Conservation (phyloP, 768 basidiomycete species). For the Psilocybe azurescens region DNA sequence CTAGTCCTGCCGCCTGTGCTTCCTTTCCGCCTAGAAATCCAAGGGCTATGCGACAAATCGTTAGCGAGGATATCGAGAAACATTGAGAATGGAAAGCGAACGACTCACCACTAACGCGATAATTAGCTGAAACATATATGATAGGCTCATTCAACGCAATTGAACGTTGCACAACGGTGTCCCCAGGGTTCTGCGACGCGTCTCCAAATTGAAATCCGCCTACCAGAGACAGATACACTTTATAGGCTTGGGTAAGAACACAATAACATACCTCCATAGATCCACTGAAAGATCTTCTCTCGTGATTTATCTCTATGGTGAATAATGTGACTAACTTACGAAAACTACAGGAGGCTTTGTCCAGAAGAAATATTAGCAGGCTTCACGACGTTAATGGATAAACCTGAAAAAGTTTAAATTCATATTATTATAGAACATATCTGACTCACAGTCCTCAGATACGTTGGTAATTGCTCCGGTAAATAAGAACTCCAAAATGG, state of each 20-base stretch:
- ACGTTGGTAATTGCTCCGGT: not conserved
- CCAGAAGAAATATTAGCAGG: conserved; percentile 29
- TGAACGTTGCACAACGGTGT: conserved; percentile 35
- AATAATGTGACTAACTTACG: conserved; percentile 25
- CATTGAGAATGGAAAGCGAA: not conserved
- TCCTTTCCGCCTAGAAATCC: conserved; percentile 47
- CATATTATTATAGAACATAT: not conserved
- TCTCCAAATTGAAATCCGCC: conserved; percentile 41
- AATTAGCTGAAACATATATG: conserved; percentile 44
- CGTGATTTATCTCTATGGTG: too few species aligned
- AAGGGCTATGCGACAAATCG: conserved; percentile 27
- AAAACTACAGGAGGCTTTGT: conserved; percentile 42
- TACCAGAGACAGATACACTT: conserved; percentile 3
- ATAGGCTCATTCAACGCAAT: conserved; percentile 35
- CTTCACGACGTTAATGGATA: conserved; percentile 44
- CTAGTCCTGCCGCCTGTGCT: conserved; percentile 40
- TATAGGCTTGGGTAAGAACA: too few species aligned
- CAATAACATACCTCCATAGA: conserved; percentile 31
- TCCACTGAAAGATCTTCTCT: conserved; percentile 28
- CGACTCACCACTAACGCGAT: conserved; percentile 38
- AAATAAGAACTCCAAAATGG: conserved; percentile 17
- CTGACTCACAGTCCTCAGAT: conserved; percentile 30
- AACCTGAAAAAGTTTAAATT: conserved; percentile 29
- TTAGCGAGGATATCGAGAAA: too few species aligned
- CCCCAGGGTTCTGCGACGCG: conserved; percentile 25